These are phyloP conservation scores for Zymoseptoria brevis DNA, from an alignment of 2,329 filamentous ascomycete species.

Conservation along the genomic window DNA sequence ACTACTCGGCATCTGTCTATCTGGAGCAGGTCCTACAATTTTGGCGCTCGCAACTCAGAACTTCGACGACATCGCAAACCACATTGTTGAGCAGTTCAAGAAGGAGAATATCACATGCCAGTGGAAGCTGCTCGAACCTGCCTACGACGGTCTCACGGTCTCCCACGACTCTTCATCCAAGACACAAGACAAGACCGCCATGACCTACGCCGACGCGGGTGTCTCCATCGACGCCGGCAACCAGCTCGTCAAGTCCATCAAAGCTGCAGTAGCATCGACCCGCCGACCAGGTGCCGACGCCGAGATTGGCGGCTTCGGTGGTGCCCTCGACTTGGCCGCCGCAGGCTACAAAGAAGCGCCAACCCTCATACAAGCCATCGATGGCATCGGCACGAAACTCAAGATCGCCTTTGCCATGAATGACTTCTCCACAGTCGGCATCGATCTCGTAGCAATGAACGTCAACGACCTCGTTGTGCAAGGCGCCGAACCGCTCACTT, in stretches of 20 bases:
- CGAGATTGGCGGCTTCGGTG: constrained; percentile 91
- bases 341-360: constrained; percentile 69
- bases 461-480: constrained; percentile 97
- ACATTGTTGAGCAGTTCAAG: constrained; percentile 61
- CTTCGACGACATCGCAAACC: constrained; percentile 76
- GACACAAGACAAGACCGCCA: constrained; percentile 17
- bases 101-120: constrained; percentile 66
- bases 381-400: constrained; percentile 93
- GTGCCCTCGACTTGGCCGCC: constrained; percentile 67
- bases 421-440: constrained; percentile 89
- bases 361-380: constrained; percentile 85
- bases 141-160: constrained; percentile 56
- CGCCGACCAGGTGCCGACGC: constrained; percentile 80
- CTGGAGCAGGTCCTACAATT: constrained; percentile 90
- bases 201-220: constrained; percentile 89
- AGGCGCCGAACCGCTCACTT: constrained; percentile 88
- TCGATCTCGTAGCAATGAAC: constrained; percentile 98
- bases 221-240: constrained; percentile 95
- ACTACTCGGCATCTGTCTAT: constrained; percentile 87
- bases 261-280: constrained; percentile 78
- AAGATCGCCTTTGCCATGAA: constrained; percentile 86
- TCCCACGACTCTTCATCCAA: constrained; percentile 17
- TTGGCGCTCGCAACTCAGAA: constrained; percentile 83
- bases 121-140: constrained; percentile 84
- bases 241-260: constrained; percentile 84